A percentile compares a stretch with the other conserved stretches of the same genome.
Evolutionary conservation across 257 asterid species (phyloP).

Genomic region (Cynanchum wilfordii): DNA sequence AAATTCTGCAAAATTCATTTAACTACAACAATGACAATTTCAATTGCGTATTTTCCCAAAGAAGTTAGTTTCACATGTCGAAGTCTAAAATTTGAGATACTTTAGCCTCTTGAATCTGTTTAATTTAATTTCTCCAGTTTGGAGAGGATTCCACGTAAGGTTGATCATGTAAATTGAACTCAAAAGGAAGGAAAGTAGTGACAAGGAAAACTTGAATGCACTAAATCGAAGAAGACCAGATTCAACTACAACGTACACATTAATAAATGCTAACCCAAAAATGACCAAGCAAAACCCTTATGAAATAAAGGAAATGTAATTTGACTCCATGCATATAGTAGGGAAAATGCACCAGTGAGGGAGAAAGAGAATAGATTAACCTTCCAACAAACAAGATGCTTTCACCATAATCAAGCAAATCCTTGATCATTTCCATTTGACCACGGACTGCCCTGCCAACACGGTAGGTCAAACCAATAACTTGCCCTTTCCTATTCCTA

Average conservation of each 20-base stretch:
- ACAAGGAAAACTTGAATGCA: neutral
- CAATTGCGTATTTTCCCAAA: neutral
- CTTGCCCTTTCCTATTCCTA: constrained; percentile 54
- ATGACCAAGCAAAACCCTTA: neutral
- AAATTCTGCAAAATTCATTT: neutral
- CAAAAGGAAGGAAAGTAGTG: neutral
- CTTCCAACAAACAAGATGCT: constrained; percentile 84
- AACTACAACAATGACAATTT: neutral
- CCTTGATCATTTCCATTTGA: constrained; percentile 52
- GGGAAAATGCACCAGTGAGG: constrained; percentile 4
- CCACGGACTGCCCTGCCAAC: constrained; percentile 62
- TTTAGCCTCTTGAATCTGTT: neutral
- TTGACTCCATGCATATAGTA: neutral
- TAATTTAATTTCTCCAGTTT: neutral
- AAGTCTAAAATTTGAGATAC: neutral
- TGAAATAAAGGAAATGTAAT: neutral
- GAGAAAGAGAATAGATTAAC: constrained; percentile 31
- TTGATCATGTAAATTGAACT: neutral
- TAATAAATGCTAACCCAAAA: neutral
- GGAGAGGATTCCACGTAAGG: neutral
- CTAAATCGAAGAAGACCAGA: neutral
- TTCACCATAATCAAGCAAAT: constrained; percentile 74
- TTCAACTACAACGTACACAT: neutral
- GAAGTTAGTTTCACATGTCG: neutral
- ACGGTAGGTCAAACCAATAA: constrained; percentile 76